These are phyloP conservation scores for Sporobolomyces pararoseus DNA, from an alignment of 768 basidiomycete genomes.

Conservation along the genomic window DNA sequence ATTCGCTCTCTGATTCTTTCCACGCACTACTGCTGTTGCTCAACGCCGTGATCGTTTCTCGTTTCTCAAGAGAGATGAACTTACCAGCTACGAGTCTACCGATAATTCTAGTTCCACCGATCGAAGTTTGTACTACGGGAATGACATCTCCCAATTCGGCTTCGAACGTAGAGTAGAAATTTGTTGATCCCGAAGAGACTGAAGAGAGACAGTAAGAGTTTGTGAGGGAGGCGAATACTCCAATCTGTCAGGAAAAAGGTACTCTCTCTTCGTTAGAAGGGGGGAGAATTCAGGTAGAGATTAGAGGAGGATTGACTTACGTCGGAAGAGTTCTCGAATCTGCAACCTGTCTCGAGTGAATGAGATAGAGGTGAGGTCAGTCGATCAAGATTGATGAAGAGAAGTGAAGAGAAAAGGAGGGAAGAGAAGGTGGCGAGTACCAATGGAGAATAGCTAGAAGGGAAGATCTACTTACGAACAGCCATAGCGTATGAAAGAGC, in stretches of 20 bases:
- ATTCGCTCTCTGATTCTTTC: too few relatives aligned
- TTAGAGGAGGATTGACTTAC: slow-evolving; percentile 5
- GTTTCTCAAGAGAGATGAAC: not conserved
- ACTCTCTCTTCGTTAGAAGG: not conserved
- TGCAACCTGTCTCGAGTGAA: slow-evolving; percentile 30
- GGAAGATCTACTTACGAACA: slow-evolving; percentile 56
- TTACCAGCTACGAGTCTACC: slow-evolving; percentile 69
- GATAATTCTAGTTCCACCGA: slow-evolving; percentile 88
- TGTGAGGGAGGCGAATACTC: slow-evolving; percentile 94
- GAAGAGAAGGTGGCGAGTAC: not conserved
- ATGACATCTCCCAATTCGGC: slow-evolving; percentile 86
- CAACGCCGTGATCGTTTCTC: too few relatives aligned
- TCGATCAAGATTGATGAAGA: not conserved
- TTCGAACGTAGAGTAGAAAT: slow-evolving; percentile 98
- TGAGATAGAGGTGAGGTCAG: not conserved
- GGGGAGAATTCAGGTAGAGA: too few relatives aligned
- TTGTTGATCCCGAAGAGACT: slow-evolving; percentile 79
- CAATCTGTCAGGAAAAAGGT: slow-evolving; percentile 90
- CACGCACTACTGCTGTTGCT: too few relatives aligned
- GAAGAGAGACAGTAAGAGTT: slow-evolving; percentile 92
- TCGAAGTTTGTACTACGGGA: slow-evolving; percentile 89
- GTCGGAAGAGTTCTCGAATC: slow-evolving; percentile 46
- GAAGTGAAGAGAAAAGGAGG: too few relatives aligned
- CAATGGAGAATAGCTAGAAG: not conserved
- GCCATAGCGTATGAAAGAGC: slow-evolving; percentile 55